Evolutionary conservation across 139 green algal species (phyloP), one percentile per base, ranked within the genome.

Genomic region (Choricystis sp.): DNA sequence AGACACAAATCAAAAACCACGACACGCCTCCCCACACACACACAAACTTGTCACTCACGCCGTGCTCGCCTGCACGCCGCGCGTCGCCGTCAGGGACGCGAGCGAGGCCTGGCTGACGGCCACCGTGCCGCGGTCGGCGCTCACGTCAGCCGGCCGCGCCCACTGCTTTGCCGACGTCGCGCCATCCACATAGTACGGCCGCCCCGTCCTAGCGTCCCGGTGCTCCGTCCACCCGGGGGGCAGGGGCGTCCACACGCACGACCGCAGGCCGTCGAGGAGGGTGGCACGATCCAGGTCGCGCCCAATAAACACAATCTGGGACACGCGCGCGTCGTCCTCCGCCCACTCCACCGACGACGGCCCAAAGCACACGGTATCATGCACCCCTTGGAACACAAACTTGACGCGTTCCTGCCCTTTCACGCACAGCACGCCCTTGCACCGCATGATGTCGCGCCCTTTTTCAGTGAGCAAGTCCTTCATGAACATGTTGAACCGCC

Each of bases 401-500:
- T 84, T 87, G 59, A 73, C 83, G 62, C 66, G 65, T 59, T 76
- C 67, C 65, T 80, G 69, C 56, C 74, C 74, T 56, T 74, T 57
- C 49, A 91, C 78, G 59, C 66, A 79, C 2, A 94, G 77, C 58
- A 89, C 74, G 30, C 86, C 86, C 72, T 94, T 94, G 73, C 75
- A 87, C 25, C 86, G 73, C 70, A 90, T 86, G 68, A 94, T 92
- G 78, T 94, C 86, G 68, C 79, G 80, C 26, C 76, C 77, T 73
- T 86, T 91, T 64, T 89, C 82, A 4, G 70, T 56, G 9, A 92
- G 72, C 61, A 92, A 69, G 69, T 91, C 81, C 55, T 40, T 63
- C 79, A 94, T 94, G 72, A 89, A 94, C 79, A 86, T 86, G 75
- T 91, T 89, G 74, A 93, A 89, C 31, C 77, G 76, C 71, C 88